Conservation (phyloP, 495 filamentous ascomycete species). For the Friedmanniomyces endolithicus region DNA sequence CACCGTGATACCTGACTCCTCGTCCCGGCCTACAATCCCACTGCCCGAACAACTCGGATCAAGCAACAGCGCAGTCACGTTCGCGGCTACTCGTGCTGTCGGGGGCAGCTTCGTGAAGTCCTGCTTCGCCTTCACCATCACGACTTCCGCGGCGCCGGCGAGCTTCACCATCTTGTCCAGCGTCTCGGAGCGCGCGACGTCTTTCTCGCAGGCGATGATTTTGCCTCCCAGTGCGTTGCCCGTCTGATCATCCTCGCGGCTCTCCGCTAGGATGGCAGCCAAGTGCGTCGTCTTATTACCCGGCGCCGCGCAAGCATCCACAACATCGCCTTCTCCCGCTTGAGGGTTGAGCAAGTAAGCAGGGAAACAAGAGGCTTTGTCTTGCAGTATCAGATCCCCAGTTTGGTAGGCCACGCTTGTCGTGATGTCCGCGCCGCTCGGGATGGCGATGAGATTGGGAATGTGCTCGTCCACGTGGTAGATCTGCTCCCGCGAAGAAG, state of each 20-base stretch:
- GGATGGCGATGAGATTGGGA: constrained; percentile 68
- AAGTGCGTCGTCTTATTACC: constrained; percentile 97
- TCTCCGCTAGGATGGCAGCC: constrained; percentile 46
- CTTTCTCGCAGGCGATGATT: constrained; percentile 61
- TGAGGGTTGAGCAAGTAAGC: constrained; percentile 63
- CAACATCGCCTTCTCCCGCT: constrained; percentile 51
- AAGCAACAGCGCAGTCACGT: constrained; percentile 63
- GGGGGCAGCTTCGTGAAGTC: constrained; percentile 75
- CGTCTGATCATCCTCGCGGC: background rate
- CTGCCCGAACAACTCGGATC: constrained; percentile 93
- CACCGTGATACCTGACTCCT: constrained; percentile 42
- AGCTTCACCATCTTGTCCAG: constrained; percentile 69
- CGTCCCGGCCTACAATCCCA: constrained; percentile 81
- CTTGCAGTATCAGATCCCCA: constrained; percentile 78
- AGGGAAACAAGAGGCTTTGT: constrained; percentile 94
- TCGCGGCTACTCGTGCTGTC: constrained; percentile 34
- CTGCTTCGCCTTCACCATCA: constrained; percentile 52
- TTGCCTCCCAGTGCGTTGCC: background rate
- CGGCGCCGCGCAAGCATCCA: constrained; percentile 87
- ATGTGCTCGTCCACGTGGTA: constrained; percentile 62
- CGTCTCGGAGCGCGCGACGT: constrained; percentile 51
- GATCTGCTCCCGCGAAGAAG: constrained; percentile 22
- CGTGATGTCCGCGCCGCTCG: constrained; percentile 52
- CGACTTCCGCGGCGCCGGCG: constrained; percentile 54
- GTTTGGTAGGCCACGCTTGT: constrained; percentile 56